phyloP scores from a whole-genome alignment of 179 eudicot genomes.

The Actinidia chinensis region DNA sequence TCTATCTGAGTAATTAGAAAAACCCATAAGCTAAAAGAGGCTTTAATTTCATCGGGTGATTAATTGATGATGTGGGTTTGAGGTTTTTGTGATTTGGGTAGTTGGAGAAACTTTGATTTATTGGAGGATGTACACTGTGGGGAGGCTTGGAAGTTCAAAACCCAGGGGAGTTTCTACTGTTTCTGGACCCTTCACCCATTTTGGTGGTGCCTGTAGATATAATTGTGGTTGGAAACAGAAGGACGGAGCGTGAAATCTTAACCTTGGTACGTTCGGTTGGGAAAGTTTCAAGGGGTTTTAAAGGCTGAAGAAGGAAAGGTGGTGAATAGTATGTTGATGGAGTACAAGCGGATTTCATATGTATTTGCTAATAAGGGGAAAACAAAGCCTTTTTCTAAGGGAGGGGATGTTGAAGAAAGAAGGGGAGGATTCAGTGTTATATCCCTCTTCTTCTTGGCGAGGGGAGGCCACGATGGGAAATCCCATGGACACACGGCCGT shows the following conservation, averaged over 20 bases:
- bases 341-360: constrained; percentile 70
- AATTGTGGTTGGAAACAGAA: constrained; percentile 84
- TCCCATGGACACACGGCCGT: constrained; percentile 30
- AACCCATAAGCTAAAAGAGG: background rate
- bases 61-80: constrained; percentile 19
- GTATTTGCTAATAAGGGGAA: constrained; percentile 82
- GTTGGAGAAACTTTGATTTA: constrained; percentile 20
- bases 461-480: constrained; percentile 59
- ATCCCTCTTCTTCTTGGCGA: constrained; percentile 49
- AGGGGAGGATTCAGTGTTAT: constrained; percentile 38
- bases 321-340: constrained; percentile 73
- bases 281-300: constrained; percentile 90
- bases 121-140: constrained; percentile 71
- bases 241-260: constrained; percentile 87
- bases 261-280: constrained; percentile 92
- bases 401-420: constrained; percentile 65
- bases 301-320: constrained; percentile 73
- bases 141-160: constrained; percentile 76
- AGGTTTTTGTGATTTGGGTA: constrained; percentile 26
- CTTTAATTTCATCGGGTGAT: constrained; percentile 11
- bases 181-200: constrained; percentile 85
- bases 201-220: constrained; percentile 97
- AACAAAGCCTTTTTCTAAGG: constrained; percentile 67
- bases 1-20: background rate
- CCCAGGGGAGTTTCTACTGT: constrained; percentile 63